Evolutionary conservation across 148 eudicot species (phyloP).

Genomic region (Vaccinium macrocarpon): DNA sequence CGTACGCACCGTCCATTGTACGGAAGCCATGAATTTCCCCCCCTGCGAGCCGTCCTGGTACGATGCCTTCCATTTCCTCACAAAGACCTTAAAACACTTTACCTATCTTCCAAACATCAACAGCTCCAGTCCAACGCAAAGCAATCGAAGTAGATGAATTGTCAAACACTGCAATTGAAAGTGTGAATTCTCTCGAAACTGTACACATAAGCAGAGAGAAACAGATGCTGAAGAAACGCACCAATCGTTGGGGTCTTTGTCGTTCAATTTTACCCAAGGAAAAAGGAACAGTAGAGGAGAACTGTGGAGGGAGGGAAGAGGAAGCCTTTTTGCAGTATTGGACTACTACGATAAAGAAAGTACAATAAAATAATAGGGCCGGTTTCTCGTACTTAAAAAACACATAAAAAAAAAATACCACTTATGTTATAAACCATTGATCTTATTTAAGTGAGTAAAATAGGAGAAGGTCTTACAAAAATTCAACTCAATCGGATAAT

Average conservation of each 20-base stretch:
- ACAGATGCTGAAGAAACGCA: not conserved
- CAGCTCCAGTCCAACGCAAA: not conserved
- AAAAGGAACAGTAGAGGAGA: not conserved
- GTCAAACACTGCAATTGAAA: not conserved
- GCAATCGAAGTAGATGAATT: not conserved
- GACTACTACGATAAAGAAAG: too few relatives aligned
- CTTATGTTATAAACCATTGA: too few relatives aligned
- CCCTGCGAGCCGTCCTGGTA: constrained; percentile 40
- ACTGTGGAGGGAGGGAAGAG: not conserved
- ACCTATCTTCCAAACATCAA: not conserved
- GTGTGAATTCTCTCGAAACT: not conserved
- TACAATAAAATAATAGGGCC: too few relatives aligned
- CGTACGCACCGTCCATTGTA: constrained; percentile 55
- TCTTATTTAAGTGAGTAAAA: too few relatives aligned
- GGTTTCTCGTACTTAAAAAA: too few relatives aligned
- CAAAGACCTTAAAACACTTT: not conserved
- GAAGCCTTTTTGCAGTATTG: too few relatives aligned
- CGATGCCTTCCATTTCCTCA: constrained; percentile 34
- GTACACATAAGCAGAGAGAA: not conserved
- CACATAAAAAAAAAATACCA: too few relatives aligned
- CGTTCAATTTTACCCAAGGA: not conserved
- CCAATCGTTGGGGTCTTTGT: not conserved
- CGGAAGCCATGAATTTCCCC: constrained; percentile 76
- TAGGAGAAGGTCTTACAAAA: too few relatives aligned
- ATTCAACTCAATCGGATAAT: too few relatives aligned